Conservation (phyloP, 495 filamentous ascomycete genomes). For the Podospora appendiculata region DNA sequence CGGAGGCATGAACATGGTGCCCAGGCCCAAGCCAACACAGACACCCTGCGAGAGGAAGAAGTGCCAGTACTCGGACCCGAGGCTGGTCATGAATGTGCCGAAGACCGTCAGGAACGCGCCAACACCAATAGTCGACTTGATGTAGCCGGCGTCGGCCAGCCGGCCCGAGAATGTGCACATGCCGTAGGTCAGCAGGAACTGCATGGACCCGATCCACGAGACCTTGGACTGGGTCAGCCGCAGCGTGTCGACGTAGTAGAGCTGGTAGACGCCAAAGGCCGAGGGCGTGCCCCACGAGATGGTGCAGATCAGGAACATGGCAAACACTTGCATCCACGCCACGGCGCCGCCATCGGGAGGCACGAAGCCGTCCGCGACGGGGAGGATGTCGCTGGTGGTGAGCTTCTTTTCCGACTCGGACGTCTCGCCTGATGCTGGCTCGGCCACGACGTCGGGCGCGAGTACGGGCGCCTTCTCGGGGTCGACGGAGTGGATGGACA, state of each 20-base stretch:
- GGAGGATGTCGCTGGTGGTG: no score
- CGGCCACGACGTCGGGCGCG: no score
- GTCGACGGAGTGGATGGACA: no score
- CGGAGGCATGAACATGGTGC: constrained; percentile 36
- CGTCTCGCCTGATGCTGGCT: no score
- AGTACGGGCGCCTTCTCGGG: no score
- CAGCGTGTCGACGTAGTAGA: constrained; percentile 36
- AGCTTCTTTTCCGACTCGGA: no score
- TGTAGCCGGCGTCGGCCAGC: constrained; percentile 34
- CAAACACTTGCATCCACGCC: constrained; percentile 38
- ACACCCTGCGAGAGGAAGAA: constrained; percentile 38
- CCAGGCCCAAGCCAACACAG: constrained; percentile 32
- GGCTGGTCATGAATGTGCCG: constrained; percentile 37
- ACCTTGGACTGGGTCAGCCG: constrained; percentile 30
- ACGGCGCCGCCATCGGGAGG: constrained; percentile 32
- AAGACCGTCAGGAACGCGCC: constrained; percentile 29
- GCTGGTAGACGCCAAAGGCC: constrained; percentile 39
- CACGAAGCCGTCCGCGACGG: constrained; percentile 7
- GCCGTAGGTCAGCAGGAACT: constrained; percentile 33
- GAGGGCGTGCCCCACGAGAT: constrained; percentile 35
- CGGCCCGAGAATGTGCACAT: constrained; percentile 33
- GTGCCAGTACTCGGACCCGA: constrained; percentile 33
- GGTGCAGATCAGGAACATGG: constrained; percentile 29
- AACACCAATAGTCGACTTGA: constrained; percentile 22
- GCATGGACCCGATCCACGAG: constrained; percentile 41